Evolutionary conservation across 352 stramenopile species (phyloP).

Genomic region (Pythium biforme): DNA sequence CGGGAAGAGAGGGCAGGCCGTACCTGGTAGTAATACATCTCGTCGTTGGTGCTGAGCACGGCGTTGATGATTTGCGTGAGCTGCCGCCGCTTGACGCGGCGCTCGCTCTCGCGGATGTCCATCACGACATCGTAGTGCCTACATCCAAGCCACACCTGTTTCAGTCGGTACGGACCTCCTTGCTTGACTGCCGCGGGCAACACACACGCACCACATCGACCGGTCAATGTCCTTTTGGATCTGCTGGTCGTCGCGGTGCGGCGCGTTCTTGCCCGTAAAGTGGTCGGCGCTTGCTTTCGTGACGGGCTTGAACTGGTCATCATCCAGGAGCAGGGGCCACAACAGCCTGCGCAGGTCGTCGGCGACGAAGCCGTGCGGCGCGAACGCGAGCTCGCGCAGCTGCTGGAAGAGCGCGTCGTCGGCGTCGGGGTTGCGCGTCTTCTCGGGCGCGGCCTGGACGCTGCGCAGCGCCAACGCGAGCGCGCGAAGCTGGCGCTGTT

Average conservation of each 20-base stretch:
- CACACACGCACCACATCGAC: constrained; percentile 52
- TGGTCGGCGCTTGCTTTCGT: constrained; percentile 10
- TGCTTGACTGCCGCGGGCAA: neutral
- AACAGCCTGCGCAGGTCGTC: constrained; percentile 55
- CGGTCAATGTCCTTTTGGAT: constrained; percentile 86
- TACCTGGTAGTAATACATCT: constrained; percentile 82
- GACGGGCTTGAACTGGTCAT: constrained; percentile 11
- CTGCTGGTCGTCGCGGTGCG: constrained; percentile 65
- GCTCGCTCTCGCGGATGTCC: constrained; percentile 61
- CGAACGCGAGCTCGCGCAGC: constrained; percentile 60
- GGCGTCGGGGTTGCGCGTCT: neutral
- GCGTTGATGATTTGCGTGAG: constrained; percentile 63
- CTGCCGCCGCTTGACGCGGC: constrained; percentile 50
- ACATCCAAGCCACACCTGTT: neutral
- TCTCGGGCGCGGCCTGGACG: constrained; percentile 14
- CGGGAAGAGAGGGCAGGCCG: no score
- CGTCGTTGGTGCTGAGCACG: constrained; percentile 43
- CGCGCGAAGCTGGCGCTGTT: constrained; percentile 51
- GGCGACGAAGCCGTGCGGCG: constrained; percentile 50
- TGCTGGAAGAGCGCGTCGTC: constrained; percentile 43
- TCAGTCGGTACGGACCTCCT: neutral
- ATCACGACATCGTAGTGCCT: constrained; percentile 76
- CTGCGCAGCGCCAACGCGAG: constrained; percentile 31
- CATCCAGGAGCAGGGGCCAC: constrained; percentile 61
- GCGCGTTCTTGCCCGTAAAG: constrained; percentile 13